These are phyloP conservation scores for Heliocybe sulcata DNA, from an alignment of 1,284 basidiomycete genomes.

Conservation along the genomic window DNA sequence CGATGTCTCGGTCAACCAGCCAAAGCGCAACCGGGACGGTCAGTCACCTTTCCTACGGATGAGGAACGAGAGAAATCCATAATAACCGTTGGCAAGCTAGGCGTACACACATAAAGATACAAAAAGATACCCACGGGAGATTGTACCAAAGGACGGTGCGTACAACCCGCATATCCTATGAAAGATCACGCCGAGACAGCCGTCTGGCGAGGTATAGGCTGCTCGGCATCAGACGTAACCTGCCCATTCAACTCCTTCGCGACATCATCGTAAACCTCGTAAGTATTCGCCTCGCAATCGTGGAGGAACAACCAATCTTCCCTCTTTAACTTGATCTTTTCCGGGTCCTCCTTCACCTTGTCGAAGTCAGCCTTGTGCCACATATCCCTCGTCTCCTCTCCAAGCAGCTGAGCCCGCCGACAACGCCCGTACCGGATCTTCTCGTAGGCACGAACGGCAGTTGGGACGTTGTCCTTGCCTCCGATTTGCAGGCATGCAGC, in stretches of 20 bases:
- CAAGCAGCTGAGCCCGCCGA: neutral
- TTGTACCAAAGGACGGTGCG: too few relatives aligned
- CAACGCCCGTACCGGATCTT: neutral
- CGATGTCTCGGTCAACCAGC: too few relatives aligned
- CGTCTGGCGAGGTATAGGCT: too few relatives aligned
- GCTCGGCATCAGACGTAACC: neutral
- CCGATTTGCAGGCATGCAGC: neutral
- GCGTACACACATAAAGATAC: too few relatives aligned
- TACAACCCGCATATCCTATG: too few relatives aligned
- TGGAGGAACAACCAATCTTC: conserved; percentile 1
- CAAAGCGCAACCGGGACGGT: too few relatives aligned
- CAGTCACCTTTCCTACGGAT: too few relatives aligned
- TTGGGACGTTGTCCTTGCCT: neutral
- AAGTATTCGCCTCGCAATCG: neutral
- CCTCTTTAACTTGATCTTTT: conserved; percentile 1
- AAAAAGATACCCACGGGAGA: too few relatives aligned
- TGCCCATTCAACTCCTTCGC: neutral
- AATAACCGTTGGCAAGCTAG: too few relatives aligned
- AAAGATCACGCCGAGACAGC: too few relatives aligned
- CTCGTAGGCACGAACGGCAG: neutral
- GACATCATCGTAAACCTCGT: neutral
- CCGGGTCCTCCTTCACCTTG: conserved; percentile 2
- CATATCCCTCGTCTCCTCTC: conserved; percentile 2
- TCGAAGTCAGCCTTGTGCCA: conserved; percentile 2
- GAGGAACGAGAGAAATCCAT: too few relatives aligned